phyloP scores from a whole-genome alignment of 1,284 basidiomycete genomes.

The Ceratobasidium sp. region DNA sequence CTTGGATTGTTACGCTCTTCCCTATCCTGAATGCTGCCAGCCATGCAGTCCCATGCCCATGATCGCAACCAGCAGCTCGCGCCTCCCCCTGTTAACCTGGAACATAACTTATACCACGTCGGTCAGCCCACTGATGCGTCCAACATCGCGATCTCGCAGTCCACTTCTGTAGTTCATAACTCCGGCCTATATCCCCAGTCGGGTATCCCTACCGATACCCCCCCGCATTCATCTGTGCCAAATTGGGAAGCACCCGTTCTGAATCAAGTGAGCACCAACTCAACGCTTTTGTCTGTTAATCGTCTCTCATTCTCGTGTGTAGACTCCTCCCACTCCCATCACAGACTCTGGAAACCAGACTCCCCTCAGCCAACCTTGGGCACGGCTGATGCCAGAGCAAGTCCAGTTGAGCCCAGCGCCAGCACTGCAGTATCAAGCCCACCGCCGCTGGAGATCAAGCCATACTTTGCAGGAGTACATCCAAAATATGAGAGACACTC shows the following conservation, averaged over 20 bases:
- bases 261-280: neutral
- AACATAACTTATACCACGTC: neutral
- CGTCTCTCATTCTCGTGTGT: neutral
- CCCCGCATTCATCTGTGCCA: neutral
- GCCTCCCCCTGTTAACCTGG: neutral
- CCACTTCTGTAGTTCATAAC: neutral
- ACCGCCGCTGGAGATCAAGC: neutral
- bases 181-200: neutral
- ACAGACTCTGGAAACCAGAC: too few relatives aligned
- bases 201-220: neutral
- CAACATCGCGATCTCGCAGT: neutral
- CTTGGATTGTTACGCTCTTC: neutral
- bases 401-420: neutral
- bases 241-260: constrained; percentile 13
- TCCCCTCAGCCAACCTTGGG: constrained; percentile 7
- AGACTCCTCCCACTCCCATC: too few relatives aligned
- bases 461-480: neutral
- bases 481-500: neutral
- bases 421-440: neutral
- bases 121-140: neutral
- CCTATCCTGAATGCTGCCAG: neutral
- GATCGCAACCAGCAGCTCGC: neutral
- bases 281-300: neutral
- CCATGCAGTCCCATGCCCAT: neutral
- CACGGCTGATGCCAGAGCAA: neutral